Conservation (phyloP, 345 rosid species). For the Lepidium africanum region DNA sequence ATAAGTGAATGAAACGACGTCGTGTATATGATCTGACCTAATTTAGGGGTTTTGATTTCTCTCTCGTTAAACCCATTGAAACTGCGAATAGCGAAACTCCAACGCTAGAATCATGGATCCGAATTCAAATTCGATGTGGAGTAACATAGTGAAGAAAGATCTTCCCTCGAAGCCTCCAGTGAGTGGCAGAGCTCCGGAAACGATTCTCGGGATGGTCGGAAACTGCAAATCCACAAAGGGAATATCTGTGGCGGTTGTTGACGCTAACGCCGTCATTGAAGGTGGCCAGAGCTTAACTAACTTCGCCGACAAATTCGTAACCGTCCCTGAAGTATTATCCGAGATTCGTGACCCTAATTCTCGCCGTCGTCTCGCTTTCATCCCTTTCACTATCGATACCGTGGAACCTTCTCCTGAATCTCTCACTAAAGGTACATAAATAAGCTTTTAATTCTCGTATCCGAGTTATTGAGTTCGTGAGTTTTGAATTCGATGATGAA, state of each 20-base stretch:
- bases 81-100: conserved; percentile 10
- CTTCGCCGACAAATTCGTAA: conserved; percentile 70
- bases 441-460: neutral
- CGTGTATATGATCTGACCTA: neutral
- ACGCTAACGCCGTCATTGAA: conserved; percentile 81
- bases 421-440: conserved; percentile 51
- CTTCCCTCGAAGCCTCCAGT: conserved; percentile 24
- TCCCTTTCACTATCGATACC: conserved; percentile 67
- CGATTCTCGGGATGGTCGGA: conserved; percentile 35
- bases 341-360: conserved; percentile 90
- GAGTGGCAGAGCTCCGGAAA: conserved; percentile 2
- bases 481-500: neutral
- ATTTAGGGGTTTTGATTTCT: neutral
- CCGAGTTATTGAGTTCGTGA: neutral
- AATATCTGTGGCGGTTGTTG: conserved; percentile 69
- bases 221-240: conserved; percentile 74
- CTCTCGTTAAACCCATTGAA: conserved; percentile 14
- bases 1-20: neutral
- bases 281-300: conserved; percentile 51
- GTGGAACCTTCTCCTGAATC: conserved; percentile 87
- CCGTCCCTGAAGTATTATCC: conserved; percentile 67
- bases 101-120: conserved; percentile 1
- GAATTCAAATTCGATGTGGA: conserved; percentile 56
- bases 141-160: conserved; percentile 51
- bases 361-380: conserved; percentile 70